Evolutionary conservation across 371 early-diverging fungal genomes (phyloP).

Genomic region (Chytridium lagenaria): DNA sequence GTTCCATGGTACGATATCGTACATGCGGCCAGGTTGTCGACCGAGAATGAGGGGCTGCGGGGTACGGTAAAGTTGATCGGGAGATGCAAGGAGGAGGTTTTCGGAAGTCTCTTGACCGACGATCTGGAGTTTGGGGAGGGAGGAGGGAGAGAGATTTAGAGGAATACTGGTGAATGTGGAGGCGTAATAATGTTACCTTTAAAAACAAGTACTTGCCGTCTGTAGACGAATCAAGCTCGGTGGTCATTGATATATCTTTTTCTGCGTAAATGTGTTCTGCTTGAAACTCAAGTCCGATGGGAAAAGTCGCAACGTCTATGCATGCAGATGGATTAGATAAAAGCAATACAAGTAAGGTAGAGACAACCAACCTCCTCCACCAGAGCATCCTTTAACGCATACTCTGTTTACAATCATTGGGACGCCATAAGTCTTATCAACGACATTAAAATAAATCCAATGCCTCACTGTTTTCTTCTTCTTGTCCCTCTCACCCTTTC

Average conservation of each 20-base stretch:
- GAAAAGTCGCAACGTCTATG: no score
- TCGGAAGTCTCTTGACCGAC: slow-evolving; percentile 45
- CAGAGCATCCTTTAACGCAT: slow-evolving; percentile 24
- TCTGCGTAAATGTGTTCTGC: slow-evolving; percentile 59
- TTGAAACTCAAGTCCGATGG: no score
- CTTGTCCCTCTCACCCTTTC: neutral
- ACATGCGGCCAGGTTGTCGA: slow-evolving; percentile 32
- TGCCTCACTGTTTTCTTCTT: neutral
- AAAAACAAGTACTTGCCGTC: slow-evolving; percentile 37
- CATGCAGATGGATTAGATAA: no score
- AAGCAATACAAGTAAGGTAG: no score
- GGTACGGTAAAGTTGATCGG: neutral
- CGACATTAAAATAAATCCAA: slow-evolving; percentile 52
- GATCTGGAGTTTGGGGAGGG: slow-evolving; percentile 22
- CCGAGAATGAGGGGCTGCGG: neutral
- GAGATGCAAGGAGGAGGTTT: slow-evolving; percentile 11
- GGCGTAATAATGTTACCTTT: slow-evolving; percentile 33
- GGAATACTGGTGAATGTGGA: slow-evolving; percentile 7
- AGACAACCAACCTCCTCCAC: no score
- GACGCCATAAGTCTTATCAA: slow-evolving; percentile 52
- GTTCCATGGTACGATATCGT: slow-evolving; percentile 53
- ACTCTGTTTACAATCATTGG: slow-evolving; percentile 46
- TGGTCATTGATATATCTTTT: slow-evolving; percentile 45
- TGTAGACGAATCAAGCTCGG: slow-evolving; percentile 34
- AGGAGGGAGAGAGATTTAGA: no score